Base-by-base conservation (phyloP, 2,329 filamentous ascomycete species). In the Trichophyton verrucosum region DNA sequence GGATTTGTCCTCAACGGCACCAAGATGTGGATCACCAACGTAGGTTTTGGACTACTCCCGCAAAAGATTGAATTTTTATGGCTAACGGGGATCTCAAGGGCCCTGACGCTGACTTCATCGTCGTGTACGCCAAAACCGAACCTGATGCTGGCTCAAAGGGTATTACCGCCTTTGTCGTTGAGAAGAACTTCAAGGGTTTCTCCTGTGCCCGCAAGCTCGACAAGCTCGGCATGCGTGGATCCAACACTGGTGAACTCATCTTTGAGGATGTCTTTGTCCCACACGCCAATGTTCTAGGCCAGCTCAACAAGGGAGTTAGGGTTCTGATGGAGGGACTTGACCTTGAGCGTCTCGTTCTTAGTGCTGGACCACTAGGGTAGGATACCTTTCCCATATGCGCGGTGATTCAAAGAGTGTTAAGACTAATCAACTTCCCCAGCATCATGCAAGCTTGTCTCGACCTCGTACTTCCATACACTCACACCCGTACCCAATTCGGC, bases 11-110 rank as follows among this genome's bases (percentile, higher is more conserved):
- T 99, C 60, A 90, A 91, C 69, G 92, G 91, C 36, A 89, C 86
- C 63, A 96, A 99, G 81, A 96, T 97, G 92, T 99, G 92, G 92
- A 99, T 99, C 72, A 99, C 92, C 64, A 99, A 99, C 75, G 89
- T 82, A 66, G 49, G 74, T 68, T 57, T 22, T 22, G 9, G 24
- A 49, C 47, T 15, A 15, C 30, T 60, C 4, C 36, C 60, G 17
- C n/a, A 53, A 33, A 22, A 3, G 9, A 38, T 20, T 2, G 17
- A 4, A 20, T 33, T 30, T 30, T n/a, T 36, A 17, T 60, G 38
- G 8, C 20, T 61, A 13, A 51, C 24, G 30, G 15, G 36, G n/a
- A 24, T 1, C 44, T 38, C 13, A 42, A 75, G 74, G 84, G 92
- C 3, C 92, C 92, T 0, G 91, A 97, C 71, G 94, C 94, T n/a